These are phyloP conservation scores for Penicillium fuscoglaucum DNA, from an alignment of 2,329 filamentous ascomycete species.

Conservation along the genomic window DNA sequence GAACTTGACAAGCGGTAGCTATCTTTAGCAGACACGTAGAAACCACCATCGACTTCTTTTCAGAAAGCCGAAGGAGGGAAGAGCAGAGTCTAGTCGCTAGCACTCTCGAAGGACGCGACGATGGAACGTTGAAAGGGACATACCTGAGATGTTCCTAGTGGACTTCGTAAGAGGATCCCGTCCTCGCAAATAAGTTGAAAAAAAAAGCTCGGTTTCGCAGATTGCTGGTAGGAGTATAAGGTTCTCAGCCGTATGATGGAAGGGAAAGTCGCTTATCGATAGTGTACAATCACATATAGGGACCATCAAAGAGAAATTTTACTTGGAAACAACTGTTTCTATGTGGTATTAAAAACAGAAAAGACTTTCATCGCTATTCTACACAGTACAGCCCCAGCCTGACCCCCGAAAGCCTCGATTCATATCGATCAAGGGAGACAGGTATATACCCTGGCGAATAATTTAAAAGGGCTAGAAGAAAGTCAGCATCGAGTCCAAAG, in stretches of 20 bases:
- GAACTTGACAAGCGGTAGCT: neutral
- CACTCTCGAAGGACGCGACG: neutral
- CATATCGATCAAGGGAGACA: slow-evolving; percentile 10
- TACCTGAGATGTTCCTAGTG: neutral
- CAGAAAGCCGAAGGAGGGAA: neutral
- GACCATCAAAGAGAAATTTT: neutral
- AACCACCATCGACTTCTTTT: neutral
- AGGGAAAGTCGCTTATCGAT: neutral
- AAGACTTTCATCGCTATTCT: slow-evolving; percentile 38
- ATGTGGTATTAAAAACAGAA: slow-evolving; percentile 39
- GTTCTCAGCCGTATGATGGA: neutral
- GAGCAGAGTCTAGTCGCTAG: neutral
- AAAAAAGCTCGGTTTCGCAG: neutral
- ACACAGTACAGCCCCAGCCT: slow-evolving; percentile 32
- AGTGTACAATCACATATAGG: neutral
- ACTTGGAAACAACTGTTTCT: slow-evolving; percentile 29
- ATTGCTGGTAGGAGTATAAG: neutral
- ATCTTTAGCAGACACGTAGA: neutral
- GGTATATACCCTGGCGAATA: slow-evolving; percentile 17
- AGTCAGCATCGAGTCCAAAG: slow-evolving; percentile 21
- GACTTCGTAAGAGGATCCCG: neutral
- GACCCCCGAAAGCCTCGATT: slow-evolving; percentile 14
- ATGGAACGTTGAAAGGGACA: neutral
- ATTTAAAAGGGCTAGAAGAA: slow-evolving; percentile 39
- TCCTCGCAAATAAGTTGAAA: neutral